Conservation (phyloP, 2,329 filamentous ascomycete genomes). For the Pezicula neosporulosa region DNA sequence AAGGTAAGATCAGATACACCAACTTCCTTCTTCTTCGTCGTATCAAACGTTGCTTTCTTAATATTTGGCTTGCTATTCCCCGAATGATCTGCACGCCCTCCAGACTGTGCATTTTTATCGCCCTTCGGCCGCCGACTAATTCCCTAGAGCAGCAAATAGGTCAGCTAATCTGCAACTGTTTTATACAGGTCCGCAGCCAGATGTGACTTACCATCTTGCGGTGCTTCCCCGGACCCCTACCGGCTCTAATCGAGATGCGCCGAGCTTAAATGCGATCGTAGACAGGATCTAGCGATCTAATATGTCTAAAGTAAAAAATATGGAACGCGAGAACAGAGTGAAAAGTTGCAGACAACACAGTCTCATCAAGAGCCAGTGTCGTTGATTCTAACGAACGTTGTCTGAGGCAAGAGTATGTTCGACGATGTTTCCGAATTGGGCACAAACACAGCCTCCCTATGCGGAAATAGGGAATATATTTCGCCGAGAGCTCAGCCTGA, state of each 20-base stretch:
- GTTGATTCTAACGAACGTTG: not conserved
- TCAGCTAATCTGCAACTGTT: slow-evolving; percentile 9
- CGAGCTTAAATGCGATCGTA: slow-evolving; percentile 3
- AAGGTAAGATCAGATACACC: slow-evolving; percentile 96
- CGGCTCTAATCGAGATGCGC: slow-evolving; percentile 13
- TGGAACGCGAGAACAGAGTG: not conserved
- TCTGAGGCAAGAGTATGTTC: not conserved
- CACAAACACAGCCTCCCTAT: not conserved
- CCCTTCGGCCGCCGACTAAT: slow-evolving; percentile 31
- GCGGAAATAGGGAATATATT: not conserved
- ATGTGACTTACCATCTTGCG: slow-evolving; percentile 22
- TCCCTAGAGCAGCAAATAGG: slow-evolving; percentile 17
- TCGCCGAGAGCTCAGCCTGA: too few species aligned
- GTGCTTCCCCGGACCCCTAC: slow-evolving; percentile 6
- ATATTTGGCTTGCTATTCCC: slow-evolving; percentile 55
- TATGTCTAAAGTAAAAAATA: not conserved
- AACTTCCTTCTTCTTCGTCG: slow-evolving; percentile 98
- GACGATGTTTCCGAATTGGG: not conserved
- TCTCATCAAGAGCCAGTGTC: not conserved
- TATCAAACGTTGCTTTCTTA: slow-evolving; percentile 95
- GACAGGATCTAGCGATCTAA: not conserved
- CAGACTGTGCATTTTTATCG: slow-evolving; percentile 25
- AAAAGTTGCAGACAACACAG: not conserved
- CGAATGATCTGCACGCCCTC: slow-evolving; percentile 16
- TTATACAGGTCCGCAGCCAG: not conserved